These are phyloP conservation scores for Babesia bigemina DNA, from an alignment of 169 alveolate genomes.

Conservation along the genomic window DNA sequence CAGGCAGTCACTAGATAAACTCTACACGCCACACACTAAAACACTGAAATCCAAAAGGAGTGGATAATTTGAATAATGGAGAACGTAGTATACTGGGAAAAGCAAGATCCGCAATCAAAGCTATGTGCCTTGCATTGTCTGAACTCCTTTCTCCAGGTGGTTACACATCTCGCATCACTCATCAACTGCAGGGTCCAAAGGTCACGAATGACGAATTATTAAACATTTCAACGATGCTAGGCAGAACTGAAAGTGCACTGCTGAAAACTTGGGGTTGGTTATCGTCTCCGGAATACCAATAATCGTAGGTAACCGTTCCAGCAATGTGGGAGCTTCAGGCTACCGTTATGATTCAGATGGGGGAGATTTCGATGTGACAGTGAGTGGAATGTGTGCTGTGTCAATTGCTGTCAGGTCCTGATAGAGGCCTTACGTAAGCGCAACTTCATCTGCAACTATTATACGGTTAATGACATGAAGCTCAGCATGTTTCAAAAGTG, in stretches of 20 bases:
- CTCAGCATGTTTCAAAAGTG: constrained; percentile 55
- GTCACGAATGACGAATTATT: constrained; percentile 50
- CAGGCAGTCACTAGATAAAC: constrained; percentile 43
- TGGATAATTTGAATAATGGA: constrained; percentile 39
- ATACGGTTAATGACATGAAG: constrained; percentile 33
- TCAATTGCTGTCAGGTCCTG: constrained; percentile 35
- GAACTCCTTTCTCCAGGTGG: constrained; percentile 79
- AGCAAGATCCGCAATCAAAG: constrained; percentile 79
- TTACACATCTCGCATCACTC: neutral
- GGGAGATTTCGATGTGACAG: constrained; percentile 63
- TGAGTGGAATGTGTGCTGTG: neutral
- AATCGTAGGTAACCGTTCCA: constrained; percentile 22
- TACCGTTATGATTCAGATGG: constrained; percentile 54
- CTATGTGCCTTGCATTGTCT: constrained; percentile 84
- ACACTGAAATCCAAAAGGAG: constrained; percentile 33
- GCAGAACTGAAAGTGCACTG: constrained; percentile 45
- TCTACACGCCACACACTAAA: constrained; percentile 63
- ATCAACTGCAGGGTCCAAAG: constrained; percentile 52
- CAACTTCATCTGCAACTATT: constrained; percentile 43
- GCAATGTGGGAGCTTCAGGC: constrained; percentile 14
- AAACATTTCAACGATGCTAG: constrained; percentile 51
- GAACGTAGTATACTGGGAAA: constrained; percentile 81
- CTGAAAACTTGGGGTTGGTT: constrained; percentile 27
- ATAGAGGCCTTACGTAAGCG: constrained; percentile 42
- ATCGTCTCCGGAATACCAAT: neutral